Conservation (phyloP, 176 grass and related monocot genomes). For the Guadua angustifolia region DNA sequence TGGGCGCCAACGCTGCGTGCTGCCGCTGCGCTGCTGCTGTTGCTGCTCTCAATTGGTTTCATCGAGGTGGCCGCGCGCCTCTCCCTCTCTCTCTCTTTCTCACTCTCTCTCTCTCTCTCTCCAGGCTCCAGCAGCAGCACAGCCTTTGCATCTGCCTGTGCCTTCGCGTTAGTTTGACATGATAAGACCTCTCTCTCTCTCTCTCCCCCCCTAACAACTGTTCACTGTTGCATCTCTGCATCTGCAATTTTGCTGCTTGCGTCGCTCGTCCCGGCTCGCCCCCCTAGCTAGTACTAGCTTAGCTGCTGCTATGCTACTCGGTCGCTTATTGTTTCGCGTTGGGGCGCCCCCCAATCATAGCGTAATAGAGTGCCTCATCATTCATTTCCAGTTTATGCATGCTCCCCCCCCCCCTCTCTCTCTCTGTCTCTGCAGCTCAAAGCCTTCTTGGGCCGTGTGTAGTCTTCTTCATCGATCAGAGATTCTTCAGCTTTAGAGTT, state of each 20-base stretch:
- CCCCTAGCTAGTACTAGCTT: not conserved
- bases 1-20: slow-evolving; percentile 45
- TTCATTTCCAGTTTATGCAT: slow-evolving; percentile 35
- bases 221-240: slow-evolving; percentile 45
- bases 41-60: slow-evolving; percentile 25
- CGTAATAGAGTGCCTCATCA: slow-evolving; percentile 69
- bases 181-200: slow-evolving; percentile 44
- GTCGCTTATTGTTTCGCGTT: slow-evolving; percentile 51
- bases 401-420: too few species aligned
- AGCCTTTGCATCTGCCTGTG: not conserved
- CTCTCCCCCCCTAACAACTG: not conserved
- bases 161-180: slow-evolving; percentile 45
- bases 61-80: slow-evolving; percentile 16
- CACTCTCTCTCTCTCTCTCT: not conserved
- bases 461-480: slow-evolving; percentile 4
- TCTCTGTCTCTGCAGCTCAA: not conserved
- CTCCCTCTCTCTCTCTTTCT: not conserved
- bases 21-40: not conserved
- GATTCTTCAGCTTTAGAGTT: not conserved
- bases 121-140: not conserved
- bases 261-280: not conserved
- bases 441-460: slow-evolving; percentile 22
- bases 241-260: slow-evolving; percentile 12
- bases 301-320: slow-evolving; percentile 45
- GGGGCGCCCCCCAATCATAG: slow-evolving; percentile 65